Percentiles rank a stretch among this genome's conserved stretches.
phyloP scores from a whole-genome alignment of 2,329 filamentous ascomycete genomes.

The Fusarium sp. region DNA sequence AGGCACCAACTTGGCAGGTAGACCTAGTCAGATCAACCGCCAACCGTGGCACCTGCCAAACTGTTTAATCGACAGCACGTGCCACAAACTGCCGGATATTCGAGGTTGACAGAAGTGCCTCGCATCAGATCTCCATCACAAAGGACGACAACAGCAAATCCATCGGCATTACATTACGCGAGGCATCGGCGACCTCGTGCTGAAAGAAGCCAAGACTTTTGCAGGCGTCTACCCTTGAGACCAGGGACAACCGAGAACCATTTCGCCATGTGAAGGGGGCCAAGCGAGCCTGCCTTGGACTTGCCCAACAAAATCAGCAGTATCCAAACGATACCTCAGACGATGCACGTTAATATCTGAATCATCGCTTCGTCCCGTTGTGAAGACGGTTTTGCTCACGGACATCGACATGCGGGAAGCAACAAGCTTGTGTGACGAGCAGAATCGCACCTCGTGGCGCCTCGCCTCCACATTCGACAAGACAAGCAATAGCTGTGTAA shows the following conservation, averaged over 20 bases:
- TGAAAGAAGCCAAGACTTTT: background rate
- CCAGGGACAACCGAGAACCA: background rate
- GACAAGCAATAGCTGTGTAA: conserved; percentile 26
- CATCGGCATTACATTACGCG: background rate
- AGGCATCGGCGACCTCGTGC: background rate
- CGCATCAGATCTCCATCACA: background rate
- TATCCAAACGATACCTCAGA: background rate
- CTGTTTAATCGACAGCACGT: conserved; percentile 11
- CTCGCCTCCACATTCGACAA: conserved; percentile 14
- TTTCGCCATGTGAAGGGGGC: background rate
- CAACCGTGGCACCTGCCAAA: conserved; percentile 15
- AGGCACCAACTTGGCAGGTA: background rate
- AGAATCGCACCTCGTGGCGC: conserved; percentile 2
- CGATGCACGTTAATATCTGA: background rate
- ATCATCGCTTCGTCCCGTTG: background rate
- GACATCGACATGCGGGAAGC: conserved; percentile 3
- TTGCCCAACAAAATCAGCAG: background rate
- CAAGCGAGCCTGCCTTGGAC: background rate
- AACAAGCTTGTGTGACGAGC: conserved; percentile 6
- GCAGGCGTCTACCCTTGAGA: background rate
- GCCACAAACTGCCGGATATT: conserved; percentile 5
- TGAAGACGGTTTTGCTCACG: background rate
- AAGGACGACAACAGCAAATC: background rate
- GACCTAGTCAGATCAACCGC: conserved; percentile 1
- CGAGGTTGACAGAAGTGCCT: conserved; percentile 5